phyloP scores from a whole-genome alignment of 345 rosid genomes.

The Combretum micranthum region DNA sequence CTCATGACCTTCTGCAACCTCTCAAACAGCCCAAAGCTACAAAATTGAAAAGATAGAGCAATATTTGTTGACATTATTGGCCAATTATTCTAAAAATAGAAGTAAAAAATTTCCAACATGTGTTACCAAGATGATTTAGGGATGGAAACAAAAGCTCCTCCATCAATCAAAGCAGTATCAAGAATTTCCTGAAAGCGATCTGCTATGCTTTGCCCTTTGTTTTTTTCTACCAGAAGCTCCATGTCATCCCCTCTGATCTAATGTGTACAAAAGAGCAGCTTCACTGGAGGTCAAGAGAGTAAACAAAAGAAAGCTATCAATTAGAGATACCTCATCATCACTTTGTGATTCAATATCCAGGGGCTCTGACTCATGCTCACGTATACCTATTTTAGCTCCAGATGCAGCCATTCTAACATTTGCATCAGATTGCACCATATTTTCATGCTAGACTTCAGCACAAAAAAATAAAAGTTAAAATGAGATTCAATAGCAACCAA shows the following conservation, averaged over 20 bases:
- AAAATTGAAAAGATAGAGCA: constrained; percentile 14
- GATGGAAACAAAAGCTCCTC: constrained; percentile 23
- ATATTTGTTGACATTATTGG: background rate
- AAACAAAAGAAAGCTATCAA: constrained; percentile 6
- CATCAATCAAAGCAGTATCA: constrained; percentile 38
- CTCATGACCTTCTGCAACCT: constrained; percentile 73
- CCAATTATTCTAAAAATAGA: constrained; percentile 1
- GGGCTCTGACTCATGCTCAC: constrained; percentile 40
- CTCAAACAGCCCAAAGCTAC: constrained; percentile 56
- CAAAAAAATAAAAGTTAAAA: constrained; percentile 15
- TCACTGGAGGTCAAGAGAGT: constrained; percentile 7
- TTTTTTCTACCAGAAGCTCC: constrained; percentile 25
- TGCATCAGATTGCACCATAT: constrained; percentile 18
- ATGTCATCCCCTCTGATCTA: constrained; percentile 31
- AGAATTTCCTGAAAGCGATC: constrained; percentile 76
- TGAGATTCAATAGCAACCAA: constrained; percentile 6
- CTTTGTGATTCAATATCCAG: constrained; percentile 47
- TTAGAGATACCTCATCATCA: constrained; percentile 54
- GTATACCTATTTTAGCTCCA: constrained; percentile 25
- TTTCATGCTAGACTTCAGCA: constrained; percentile 34
- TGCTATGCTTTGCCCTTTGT: constrained; percentile 49
- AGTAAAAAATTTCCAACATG: background rate
- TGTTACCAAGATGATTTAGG: constrained; percentile 51
- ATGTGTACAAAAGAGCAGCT: constrained; percentile 6
- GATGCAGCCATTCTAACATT: constrained; percentile 23